Evolutionary conservation across 305 asterid species (phyloP).

Genomic region (Rubia peregrina): DNA sequence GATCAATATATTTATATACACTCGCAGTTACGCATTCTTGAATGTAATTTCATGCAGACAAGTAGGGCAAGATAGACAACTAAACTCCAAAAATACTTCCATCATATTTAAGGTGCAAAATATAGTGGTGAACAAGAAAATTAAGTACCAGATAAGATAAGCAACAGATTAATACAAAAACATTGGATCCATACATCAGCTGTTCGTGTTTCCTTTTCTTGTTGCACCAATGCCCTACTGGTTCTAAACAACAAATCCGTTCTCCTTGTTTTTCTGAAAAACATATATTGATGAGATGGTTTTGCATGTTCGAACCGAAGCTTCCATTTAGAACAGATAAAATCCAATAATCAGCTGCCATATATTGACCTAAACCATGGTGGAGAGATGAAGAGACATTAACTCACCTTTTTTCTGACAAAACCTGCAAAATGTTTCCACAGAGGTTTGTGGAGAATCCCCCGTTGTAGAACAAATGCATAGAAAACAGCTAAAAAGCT

Average conservation of each 20-base stretch:
- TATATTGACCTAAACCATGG: conserved; percentile 1
- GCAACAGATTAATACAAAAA: neutral
- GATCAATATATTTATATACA: too few relatives aligned
- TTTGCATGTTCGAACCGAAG: conserved; percentile 1
- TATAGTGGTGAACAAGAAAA: neutral
- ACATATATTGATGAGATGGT: neutral
- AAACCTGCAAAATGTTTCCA: conserved; percentile 11
- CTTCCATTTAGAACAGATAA: conserved; percentile 1
- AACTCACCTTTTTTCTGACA: conserved; percentile 13
- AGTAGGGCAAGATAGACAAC: neutral
- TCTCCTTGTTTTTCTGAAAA: neutral
- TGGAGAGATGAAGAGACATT: conserved; percentile 16
- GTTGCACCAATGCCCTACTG: conserved; percentile 6
- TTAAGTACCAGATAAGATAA: neutral
- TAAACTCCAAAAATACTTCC: conserved; percentile 3
- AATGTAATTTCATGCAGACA: conserved; percentile 6
- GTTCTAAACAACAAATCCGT: neutral
- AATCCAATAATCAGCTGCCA: neutral
- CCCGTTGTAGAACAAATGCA: neutral
- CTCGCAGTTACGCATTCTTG: too few relatives aligned
- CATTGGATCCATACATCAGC: neutral
- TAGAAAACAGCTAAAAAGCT: conserved; percentile 1
- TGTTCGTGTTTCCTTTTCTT: neutral
- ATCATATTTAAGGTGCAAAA: neutral
- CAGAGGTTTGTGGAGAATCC: conserved; percentile 13